A percentile compares a stretch with the other conserved stretches of the same genome.
Evolutionary conservation across 2,329 filamentous ascomycete genomes (phyloP).

Genomic region (Aspergillus tamarii): DNA sequence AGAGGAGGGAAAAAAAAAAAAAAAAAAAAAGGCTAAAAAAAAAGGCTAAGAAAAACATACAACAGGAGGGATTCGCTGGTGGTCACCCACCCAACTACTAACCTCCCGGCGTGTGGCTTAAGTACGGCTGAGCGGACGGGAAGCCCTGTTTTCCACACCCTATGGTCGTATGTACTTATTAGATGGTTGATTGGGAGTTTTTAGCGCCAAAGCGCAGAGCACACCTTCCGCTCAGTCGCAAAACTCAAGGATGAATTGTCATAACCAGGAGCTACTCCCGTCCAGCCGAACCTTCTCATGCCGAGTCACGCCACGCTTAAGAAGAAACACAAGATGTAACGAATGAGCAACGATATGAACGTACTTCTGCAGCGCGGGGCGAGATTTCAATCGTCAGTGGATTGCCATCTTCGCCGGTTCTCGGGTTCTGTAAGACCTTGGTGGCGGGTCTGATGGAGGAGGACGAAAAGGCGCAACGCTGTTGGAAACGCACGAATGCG

Average conservation of each 20-base stretch:
- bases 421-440: constrained; percentile 66
- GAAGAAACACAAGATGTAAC: neutral
- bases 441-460: constrained; percentile 39
- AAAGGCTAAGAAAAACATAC: constrained; percentile 43
- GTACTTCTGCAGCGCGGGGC: constrained; percentile 75
- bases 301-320: neutral
- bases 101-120: constrained; percentile 50
- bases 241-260: neutral
- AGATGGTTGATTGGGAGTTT: constrained; percentile 7
- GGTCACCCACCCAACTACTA: constrained; percentile 53
- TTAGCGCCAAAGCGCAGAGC: constrained; percentile 15
- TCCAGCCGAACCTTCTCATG: neutral
- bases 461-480: constrained; percentile 38
- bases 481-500: constrained; percentile 15
- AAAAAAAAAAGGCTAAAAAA: constrained; percentile 21
- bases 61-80: constrained; percentile 51
- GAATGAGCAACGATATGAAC: constrained; percentile 21
- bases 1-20: constrained; percentile 10
- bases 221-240: neutral
- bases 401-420: constrained; percentile 80
- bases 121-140: constrained; percentile 52
- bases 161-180: constrained; percentile 47
- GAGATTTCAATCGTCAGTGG: constrained; percentile 83
- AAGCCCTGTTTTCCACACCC: constrained; percentile 52
- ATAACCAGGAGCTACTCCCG: constrained; percentile 2